phyloP scores from a whole-genome alignment of 2,329 filamentous ascomycete genomes.

The Aspergillus vadensis region DNA sequence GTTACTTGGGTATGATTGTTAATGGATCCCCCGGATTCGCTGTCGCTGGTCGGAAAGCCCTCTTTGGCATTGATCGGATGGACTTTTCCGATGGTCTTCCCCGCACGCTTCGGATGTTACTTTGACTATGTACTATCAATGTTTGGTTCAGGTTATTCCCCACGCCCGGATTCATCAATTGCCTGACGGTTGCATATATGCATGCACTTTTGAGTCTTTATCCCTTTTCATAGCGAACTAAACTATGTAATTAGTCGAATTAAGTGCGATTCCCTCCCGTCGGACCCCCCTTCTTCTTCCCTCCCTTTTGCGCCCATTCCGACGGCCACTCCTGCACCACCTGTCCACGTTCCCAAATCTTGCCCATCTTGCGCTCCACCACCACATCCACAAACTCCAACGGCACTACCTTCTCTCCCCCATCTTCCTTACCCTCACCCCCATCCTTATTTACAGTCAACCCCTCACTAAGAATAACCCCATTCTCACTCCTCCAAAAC shows the following conservation, averaged over 20 bases:
- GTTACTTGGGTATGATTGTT: background rate
- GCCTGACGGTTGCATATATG: background rate
- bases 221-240: too few species aligned
- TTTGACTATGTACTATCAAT: too few species aligned
- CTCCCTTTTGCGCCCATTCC: constrained; percentile 41
- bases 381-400: constrained; percentile 72
- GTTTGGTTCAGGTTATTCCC: background rate
- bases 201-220: too few species aligned
- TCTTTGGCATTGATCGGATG: background rate
- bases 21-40: constrained; percentile 4
- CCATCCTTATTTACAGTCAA: constrained; percentile 55
- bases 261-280: background rate
- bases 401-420: constrained; percentile 59
- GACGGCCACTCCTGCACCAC: constrained; percentile 52
- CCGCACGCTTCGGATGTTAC: background rate
- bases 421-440: constrained; percentile 7
- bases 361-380: constrained; percentile 68
- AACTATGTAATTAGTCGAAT: background rate
- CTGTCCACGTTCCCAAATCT: constrained; percentile 65
- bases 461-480: constrained; percentile 65
- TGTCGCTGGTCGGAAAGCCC: background rate
- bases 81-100: background rate
- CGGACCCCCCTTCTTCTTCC: constrained; percentile 22
- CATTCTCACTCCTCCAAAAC: constrained; percentile 81
- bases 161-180: background rate